Evolutionary conservation across 139 green algal species (phyloP).

Genomic region (Micractinium sp.): DNA sequence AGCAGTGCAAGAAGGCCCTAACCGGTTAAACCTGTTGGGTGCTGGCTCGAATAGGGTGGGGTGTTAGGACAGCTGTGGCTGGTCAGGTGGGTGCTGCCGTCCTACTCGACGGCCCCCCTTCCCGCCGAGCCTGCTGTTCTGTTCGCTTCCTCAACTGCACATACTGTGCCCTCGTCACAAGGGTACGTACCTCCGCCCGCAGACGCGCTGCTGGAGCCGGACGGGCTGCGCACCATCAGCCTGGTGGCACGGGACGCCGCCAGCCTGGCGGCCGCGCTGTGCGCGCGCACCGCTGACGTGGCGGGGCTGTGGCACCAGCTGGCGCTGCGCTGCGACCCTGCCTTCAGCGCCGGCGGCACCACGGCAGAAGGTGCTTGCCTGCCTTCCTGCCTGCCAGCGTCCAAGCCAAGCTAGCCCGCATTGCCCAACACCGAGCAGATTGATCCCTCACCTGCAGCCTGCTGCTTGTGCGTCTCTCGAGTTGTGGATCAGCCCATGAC

Average conservation of each 20-base stretch:
- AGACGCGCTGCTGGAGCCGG: constrained; percentile 11
- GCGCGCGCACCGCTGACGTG: not conserved
- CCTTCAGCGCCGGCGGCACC: not conserved
- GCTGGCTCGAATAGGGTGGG: too few relatives aligned
- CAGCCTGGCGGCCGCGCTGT: not conserved
- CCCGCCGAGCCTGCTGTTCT: too few relatives aligned
- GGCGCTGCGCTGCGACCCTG: not conserved
- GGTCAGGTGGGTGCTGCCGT: not conserved
- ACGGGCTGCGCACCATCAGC: constrained; percentile 4
- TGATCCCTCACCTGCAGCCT: not conserved
- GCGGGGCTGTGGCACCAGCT: constrained; percentile 11
- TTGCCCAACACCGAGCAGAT: too few relatives aligned
- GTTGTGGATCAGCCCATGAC: not conserved
- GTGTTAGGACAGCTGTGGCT: too few relatives aligned
- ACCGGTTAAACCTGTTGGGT: too few relatives aligned
- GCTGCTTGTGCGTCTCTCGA: not conserved
- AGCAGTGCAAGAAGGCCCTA: not conserved
- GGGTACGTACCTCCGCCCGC: not conserved
- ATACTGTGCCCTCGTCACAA: not conserved
- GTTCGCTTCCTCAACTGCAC: too few relatives aligned
- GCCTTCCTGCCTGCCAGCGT: too few relatives aligned
- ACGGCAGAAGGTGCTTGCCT: not conserved
- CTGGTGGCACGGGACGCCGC: constrained; percentile 13
- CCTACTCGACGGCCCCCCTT: too few relatives aligned
- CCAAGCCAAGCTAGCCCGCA: too few relatives aligned